Percentiles rank a stretch among this genome's conserved stretches.
These are phyloP conservation scores for Ophioceras dolichostomum DNA, from an alignment of 2,329 filamentous ascomycete species.

Conservation along the genomic window DNA sequence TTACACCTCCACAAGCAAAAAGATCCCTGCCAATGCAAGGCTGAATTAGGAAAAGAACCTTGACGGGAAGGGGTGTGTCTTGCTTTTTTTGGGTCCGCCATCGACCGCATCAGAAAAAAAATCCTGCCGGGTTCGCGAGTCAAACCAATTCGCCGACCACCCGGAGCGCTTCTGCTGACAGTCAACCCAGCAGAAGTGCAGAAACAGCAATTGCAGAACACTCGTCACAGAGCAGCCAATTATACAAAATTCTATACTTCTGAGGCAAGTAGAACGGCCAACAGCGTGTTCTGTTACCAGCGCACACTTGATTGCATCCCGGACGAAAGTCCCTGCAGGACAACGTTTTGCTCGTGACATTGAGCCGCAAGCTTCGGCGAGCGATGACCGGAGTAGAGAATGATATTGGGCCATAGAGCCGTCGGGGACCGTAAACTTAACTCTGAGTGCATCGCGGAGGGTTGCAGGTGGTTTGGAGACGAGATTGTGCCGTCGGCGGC, in stretches of 20 bases:
- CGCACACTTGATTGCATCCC: not conserved
- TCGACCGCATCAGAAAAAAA: too few relatives aligned
- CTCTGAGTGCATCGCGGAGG: not conserved
- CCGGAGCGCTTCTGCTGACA: too few relatives aligned
- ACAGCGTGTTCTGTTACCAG: not conserved
- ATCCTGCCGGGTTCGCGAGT: not conserved
- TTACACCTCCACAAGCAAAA: too few relatives aligned
- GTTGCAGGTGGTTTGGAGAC: not conserved
- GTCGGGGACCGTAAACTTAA: not conserved
- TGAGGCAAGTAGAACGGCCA: too few relatives aligned
- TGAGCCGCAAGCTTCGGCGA: constrained; percentile 1
- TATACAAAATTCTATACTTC: too few relatives aligned
- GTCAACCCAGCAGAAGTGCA: too few relatives aligned
- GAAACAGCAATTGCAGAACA: too few relatives aligned
- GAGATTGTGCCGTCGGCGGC: not conserved
- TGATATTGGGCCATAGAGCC: constrained; percentile 1
- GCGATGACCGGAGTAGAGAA: not conserved
- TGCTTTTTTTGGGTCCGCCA: not conserved
- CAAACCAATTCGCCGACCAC: not conserved
- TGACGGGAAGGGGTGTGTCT: not conserved
- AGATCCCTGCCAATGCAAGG: not conserved
- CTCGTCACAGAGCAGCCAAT: too few relatives aligned
- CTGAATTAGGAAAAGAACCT: constrained; percentile 1
- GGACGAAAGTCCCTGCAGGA: not conserved
- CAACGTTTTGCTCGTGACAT: not conserved